A percentile compares a stretch with the other conserved stretches of the same genome.
Evolutionary conservation across 768 basidiomycete species (phyloP).

Genomic region (Suillus tomentosus): DNA sequence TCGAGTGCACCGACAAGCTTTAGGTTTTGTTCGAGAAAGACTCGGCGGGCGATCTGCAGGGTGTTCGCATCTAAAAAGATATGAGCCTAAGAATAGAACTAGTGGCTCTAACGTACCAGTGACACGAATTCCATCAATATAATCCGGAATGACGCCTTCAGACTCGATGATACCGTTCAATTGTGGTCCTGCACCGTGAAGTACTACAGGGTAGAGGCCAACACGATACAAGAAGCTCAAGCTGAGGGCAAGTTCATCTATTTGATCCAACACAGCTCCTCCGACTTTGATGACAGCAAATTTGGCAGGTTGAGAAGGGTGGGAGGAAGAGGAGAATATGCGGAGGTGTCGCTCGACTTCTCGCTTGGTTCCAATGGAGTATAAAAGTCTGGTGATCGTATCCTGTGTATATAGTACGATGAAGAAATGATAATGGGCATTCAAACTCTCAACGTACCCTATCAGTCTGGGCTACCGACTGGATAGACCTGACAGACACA

Average conservation of each 20-base stretch:
- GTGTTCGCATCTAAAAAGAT: constrained; percentile 79
- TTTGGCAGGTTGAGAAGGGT: constrained; percentile 87
- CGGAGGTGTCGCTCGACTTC: constrained; percentile 98
- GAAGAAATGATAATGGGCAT: not conserved
- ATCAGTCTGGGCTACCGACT: constrained; percentile 73
- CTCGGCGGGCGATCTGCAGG: constrained; percentile 89
- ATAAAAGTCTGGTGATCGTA: constrained; percentile 93
- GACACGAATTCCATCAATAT: constrained; percentile 96
- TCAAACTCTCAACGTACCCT: constrained; percentile 48
- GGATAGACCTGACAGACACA: constrained; percentile 46
- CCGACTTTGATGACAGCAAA: constrained; percentile 99
- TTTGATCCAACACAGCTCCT: constrained; percentile 89
- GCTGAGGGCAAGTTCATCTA: constrained; percentile 92
- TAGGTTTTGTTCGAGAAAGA: constrained; percentile 97
- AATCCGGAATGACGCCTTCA: constrained; percentile 94
- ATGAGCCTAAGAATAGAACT: not conserved
- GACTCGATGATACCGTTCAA: constrained; percentile 91
- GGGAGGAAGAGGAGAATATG: constrained; percentile 94
- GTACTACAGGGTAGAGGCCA: constrained; percentile 95
- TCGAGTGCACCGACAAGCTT: constrained; percentile 93
- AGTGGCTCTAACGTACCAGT: constrained; percentile 57
- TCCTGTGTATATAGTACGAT: constrained; percentile 54
- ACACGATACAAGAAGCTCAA: constrained; percentile 96
- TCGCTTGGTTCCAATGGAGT: constrained; percentile 95
- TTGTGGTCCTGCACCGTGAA: constrained; percentile 96